Percentiles rank a stretch among this genome's conserved stretches.
Conservation (phyloP, 495 filamentous ascomycete species). For the Cercophora samala region DNA sequence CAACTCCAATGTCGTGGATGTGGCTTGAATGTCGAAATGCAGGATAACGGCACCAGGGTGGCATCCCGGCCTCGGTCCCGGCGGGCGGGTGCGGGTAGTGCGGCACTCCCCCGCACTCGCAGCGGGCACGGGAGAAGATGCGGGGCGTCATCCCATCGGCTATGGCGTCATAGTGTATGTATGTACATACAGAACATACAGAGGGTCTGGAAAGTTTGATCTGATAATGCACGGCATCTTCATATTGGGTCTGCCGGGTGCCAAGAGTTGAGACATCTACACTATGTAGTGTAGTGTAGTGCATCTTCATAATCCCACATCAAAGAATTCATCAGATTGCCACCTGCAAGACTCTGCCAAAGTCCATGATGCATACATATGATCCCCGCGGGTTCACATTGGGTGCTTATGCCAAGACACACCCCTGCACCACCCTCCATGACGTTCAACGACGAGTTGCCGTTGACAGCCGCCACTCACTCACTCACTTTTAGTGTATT, state of each 20-base stretch:
- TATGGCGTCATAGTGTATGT: constrained; percentile 34
- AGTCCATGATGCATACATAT: constrained; percentile 1
- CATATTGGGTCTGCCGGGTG: not conserved
- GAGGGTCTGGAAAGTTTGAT: not conserved
- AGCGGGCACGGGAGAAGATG: not conserved
- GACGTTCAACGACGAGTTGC: constrained; percentile 10
- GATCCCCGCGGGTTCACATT: not conserved
- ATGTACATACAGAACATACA: too few relatives aligned
- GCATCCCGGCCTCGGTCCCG: constrained; percentile 8
- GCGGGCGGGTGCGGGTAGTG: not conserved
- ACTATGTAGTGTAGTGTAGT: too few relatives aligned
- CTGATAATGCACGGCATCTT: not conserved
- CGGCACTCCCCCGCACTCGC: constrained; percentile 21
- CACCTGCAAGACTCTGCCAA: not conserved
- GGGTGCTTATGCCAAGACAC: constrained; percentile 9
- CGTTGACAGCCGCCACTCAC: constrained; percentile 1
- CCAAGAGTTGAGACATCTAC: not conserved
- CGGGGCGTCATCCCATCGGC: constrained; percentile 22
- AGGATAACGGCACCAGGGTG: not conserved
- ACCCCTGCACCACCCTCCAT: not conserved
- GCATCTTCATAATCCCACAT: not conserved
- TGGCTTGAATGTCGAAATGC: not conserved
- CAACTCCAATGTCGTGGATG: not conserved
- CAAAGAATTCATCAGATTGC: constrained; percentile 6
- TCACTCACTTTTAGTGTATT: too few relatives aligned